Base-by-base conservation (phyloP, 768 basidiomycete genomes). In the Pisolithus marmoratus region DNA sequence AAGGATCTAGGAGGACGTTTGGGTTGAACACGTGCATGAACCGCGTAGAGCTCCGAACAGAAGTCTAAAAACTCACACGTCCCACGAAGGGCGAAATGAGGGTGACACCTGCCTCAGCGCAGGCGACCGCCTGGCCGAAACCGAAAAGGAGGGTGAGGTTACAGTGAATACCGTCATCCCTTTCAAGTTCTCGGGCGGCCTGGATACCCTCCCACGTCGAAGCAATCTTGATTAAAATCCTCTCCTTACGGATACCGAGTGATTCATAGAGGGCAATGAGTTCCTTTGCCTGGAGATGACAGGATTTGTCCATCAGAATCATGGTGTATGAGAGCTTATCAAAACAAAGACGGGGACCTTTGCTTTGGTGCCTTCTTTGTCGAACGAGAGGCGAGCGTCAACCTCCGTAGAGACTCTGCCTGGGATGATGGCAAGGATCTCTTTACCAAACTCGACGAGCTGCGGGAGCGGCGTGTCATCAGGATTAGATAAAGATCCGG, bases 181-280 rank as follows among this genome's bases (percentile, higher is more conserved):
- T 71, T 78, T 99, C 96, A 59, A 99, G 86, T 72, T 94, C 87
- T 57, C 93, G 85, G 36, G 96, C 96, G 54, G 96, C 96, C 72
- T 99, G 95, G 75, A 99, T 99, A 73, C 96, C 96, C 74, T 98
- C 96, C 90, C 92, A 99, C 45, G 94, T 94, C 38, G 96, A 95
- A 27, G 95, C 96, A 66, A 99, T 97, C 79, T 99, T 99, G 84
- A 99, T 97, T 61, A 99, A 78, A 56, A 99, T 77, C 57, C 96
- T 91, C 40, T 98, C 94, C 74, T 89, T 91, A 68, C 82, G 76
- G 75, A 99, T 84, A 57, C 96, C 96, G 57, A 94, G 68, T n/a
- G 89, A 90, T 34, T 94, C 81, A 78, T 99, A 99, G 54, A 98
- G 85, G 36, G 84, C 84, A 61, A 99, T 98, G 65, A 98, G 83